A percentile compares a stretch with the other conserved stretches of the same genome.
phyloP scores from a whole-genome alignment of 768 basidiomycete genomes.

The Multifurca ochricompacta region DNA sequence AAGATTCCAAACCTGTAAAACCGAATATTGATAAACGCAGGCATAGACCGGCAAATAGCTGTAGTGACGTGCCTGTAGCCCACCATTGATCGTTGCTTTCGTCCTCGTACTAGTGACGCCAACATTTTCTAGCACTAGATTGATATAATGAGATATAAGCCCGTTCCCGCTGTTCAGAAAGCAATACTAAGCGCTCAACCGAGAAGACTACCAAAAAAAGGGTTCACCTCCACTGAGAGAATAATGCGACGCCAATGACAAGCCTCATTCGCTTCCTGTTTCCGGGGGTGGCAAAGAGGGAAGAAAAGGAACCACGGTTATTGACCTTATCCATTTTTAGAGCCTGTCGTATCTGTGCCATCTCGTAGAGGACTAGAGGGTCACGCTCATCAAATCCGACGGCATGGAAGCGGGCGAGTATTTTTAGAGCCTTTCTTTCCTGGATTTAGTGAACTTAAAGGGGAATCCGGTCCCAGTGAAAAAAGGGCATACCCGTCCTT shows the following conservation, averaged over 20 bases:
- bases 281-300: conserved; percentile 53
- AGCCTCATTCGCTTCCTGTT: conserved; percentile 63
- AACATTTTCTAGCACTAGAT: conserved; percentile 55
- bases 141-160: conserved; percentile 67
- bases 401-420: conserved; percentile 70
- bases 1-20: conserved; percentile 51
- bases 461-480: not conserved
- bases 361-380: conserved; percentile 43
- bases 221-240: conserved; percentile 65
- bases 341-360: conserved; percentile 65
- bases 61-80: conserved; percentile 40
- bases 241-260: conserved; percentile 58
- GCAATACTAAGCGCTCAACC: not conserved
- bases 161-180: conserved; percentile 48
- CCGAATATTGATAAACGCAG: not conserved
- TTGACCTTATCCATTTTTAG: conserved; percentile 52
- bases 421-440: conserved; percentile 50
- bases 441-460: conserved; percentile 16
- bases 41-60: not conserved
- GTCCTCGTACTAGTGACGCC: conserved; percentile 47
- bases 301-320: conserved; percentile 39
- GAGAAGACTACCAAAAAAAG: not conserved
- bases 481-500: conserved; percentile 39
- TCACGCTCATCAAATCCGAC: conserved; percentile 50
- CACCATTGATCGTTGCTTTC: conserved; percentile 55